Base-by-base conservation (phyloP, 176 grass and related monocot genomes). In the Triticum timopheevii region DNA sequence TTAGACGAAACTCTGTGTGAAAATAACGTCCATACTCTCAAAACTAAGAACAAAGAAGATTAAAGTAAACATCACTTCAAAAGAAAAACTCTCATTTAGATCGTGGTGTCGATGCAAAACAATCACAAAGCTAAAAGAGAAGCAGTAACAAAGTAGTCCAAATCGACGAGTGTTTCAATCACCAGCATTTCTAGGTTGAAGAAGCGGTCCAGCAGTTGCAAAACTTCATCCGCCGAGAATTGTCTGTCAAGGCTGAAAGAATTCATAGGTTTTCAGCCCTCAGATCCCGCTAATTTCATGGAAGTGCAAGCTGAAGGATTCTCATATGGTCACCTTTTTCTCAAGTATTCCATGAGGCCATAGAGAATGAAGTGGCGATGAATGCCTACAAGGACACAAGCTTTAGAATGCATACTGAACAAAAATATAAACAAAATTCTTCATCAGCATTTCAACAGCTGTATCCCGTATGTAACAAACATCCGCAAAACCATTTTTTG, bases 111-210 rank as follows among this genome's bases (percentile, higher is more conserved):
- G 7, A 58, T 9, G 8, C 3, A 58, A 61, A 78, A 65, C 20
- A 15, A 15, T 72, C 33, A 24, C 22, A 81, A 81, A 67, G 49
- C 1, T 15, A 76, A 72, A 59, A 66, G 13, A 33, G 39, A 39
- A 4, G 78, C 0, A 13, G 54, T 5, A 68, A 4, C 19, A 24
- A 77, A 40, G 65, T 36, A 64, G 31, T 59, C 8, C 6, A 38
- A 59, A 59, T 33, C 34, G 49, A 65, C 13, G 27, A 16, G 67
- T 62, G 59, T 54, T 67, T 64, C n/a, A 81, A 66, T 93, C 83
- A 98, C 97, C 97, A 99, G 84, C 92, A 94, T 91, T 85, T 99
- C 94, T 83, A 99, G 78, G 90, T 99, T 99, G 83, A 91, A 99
- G 89, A 99, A 96, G 30, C 87, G 92, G 66, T 93, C 94, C 79